Evolutionary conservation across 306 rosid species (phyloP), one percentile per base, ranked within the genome.

Genomic region (Gastrolobium villosum): DNA sequence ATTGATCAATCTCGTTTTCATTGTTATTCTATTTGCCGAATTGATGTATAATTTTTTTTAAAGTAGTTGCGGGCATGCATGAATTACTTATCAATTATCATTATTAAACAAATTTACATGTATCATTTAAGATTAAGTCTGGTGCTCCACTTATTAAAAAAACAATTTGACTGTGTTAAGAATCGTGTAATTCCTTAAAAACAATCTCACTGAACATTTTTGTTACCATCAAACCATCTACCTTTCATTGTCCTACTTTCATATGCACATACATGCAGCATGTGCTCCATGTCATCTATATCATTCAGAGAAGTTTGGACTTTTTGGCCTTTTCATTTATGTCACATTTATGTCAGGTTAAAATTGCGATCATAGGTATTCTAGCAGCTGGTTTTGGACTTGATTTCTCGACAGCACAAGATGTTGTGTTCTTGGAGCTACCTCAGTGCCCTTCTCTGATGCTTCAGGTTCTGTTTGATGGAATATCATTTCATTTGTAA

Each of bases 341-440:
- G 56, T 30, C 73, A n/a, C 74, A 78, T 56, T 49, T 68, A 30
- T 74, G 65, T 75, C 89, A 94, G 98, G 90, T 94, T 83, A 94
- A 87, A 87, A 81, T 94, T 87, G 99, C 99, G 28, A 84, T 94
- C 75, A 85, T 94, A 44, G 99, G 99, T 62, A 79, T 94, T 76
- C 87, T 90, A 72, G 99, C 99, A 76, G 99, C 97, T 72, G 97
- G 97, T 64, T 85, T 86, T 86, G 99, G 99, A 82, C 89, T 94
- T 82, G 97, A 94, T 86, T 92, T 94, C 81, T 94, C 99, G 13
- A 41, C 93, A 10, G 99, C 99, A 10, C 97, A 87, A 71, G 87
- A 94, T 79, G 97, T 94, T 31, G 97, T 94, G 74, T 92, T 94
- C 86, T 81, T 94, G 89, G 99, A 94, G 89, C 93, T 94, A 77